Percentiles rank a stretch among this genome's conserved stretches.
These are phyloP conservation scores for Canna indica DNA, from an alignment of 176 grass and related monocot species.

Conservation along the genomic window DNA sequence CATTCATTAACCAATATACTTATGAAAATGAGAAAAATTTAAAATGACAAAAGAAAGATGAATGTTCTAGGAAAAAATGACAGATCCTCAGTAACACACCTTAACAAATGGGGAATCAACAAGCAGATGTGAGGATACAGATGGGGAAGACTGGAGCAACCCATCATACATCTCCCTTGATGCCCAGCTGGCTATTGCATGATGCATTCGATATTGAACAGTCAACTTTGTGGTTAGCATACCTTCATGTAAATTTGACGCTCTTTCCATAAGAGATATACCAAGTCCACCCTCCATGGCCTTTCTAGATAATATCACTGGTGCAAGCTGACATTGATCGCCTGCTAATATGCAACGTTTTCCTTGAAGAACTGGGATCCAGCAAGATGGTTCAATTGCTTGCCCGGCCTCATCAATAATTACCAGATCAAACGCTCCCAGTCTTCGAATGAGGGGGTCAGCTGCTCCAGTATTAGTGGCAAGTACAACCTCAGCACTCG, in stretches of 20 bases:
- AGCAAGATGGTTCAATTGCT: slow-evolving; percentile 78
- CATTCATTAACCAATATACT: too few species aligned
- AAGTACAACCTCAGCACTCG: slow-evolving; percentile 62
- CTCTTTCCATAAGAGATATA: slow-evolving; percentile 86
- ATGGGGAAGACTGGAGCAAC: slow-evolving; percentile 48
- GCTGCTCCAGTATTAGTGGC: slow-evolving; percentile 79
- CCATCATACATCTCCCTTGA: slow-evolving; percentile 95
- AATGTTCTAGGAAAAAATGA: background rate
- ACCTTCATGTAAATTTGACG: slow-evolving; percentile 55
- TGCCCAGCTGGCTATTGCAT: slow-evolving; percentile 93
- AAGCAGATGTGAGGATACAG: slow-evolving; percentile 83
- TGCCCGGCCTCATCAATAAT: slow-evolving; percentile 90
- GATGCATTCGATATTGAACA: slow-evolving; percentile 81
- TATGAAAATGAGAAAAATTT: background rate
- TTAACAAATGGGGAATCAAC: slow-evolving; percentile 79
- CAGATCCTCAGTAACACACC: slow-evolving; percentile 34
- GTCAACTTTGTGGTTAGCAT: slow-evolving; percentile 54
- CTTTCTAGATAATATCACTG: slow-evolving; percentile 68
- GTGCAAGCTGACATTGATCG: slow-evolving; percentile 82
- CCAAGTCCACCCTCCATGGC: slow-evolving; percentile 88
- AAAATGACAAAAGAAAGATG: background rate
- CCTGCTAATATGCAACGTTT: slow-evolving; percentile 77
- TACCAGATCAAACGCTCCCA: slow-evolving; percentile 69
- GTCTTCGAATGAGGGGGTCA: slow-evolving; percentile 65
- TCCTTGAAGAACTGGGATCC: slow-evolving; percentile 93